Conservation (phyloP, 2,329 filamentous ascomycete genomes). For the Monilinia aucupariae region DNA sequence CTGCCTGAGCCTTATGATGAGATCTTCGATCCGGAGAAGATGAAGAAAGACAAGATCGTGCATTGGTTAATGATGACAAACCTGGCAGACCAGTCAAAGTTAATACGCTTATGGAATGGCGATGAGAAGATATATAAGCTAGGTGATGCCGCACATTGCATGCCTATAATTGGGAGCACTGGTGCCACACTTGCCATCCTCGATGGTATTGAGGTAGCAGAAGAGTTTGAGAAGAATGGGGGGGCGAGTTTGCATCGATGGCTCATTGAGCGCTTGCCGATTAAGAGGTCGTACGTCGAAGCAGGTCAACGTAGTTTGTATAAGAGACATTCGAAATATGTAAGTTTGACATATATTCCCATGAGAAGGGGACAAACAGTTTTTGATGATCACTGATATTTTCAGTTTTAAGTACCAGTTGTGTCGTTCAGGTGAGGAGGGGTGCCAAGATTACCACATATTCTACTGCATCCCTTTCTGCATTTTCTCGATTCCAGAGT, state of each 20-base stretch:
- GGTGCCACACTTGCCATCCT: conserved; percentile 24
- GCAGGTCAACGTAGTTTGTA: not conserved
- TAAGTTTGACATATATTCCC: not conserved
- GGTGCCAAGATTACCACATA: not conserved
- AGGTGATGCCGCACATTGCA: conserved; percentile 16
- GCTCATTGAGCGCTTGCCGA: not conserved
- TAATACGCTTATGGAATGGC: not conserved
- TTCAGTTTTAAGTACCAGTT: not conserved
- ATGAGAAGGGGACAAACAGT: not conserved
- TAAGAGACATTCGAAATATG: not conserved
- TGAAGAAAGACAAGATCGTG: conserved; percentile 17
- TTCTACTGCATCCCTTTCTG: not conserved
- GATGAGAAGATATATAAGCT: not conserved
- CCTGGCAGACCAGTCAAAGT: not conserved
- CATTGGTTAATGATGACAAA: conserved; percentile 21
- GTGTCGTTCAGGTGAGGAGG: not conserved
- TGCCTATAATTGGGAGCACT: conserved; percentile 26
- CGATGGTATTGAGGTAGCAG: conserved; percentile 16
- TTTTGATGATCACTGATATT: not conserved
- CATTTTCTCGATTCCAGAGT: not conserved
- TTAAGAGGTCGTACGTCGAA: not conserved
- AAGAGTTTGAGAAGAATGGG: not conserved
- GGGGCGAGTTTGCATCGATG: not conserved
- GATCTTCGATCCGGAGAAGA: conserved; percentile 17
- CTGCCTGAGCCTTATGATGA: conserved; percentile 18